Conservation (phyloP, 1,284 basidiomycete genomes). For the Ustilago crameri region DNA sequence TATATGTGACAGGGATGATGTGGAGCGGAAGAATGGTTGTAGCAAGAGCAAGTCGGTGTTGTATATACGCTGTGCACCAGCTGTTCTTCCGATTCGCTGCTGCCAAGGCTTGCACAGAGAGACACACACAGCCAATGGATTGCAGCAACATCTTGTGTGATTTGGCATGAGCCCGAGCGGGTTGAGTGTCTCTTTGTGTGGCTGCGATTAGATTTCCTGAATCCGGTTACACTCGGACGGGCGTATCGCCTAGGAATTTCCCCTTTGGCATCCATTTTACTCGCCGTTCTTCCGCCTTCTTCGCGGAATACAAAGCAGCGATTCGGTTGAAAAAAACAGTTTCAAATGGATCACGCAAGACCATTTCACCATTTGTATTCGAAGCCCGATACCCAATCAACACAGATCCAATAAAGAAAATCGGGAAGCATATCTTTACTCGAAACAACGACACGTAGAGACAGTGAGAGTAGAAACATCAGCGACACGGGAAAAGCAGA, state of each 20-base stretch:
- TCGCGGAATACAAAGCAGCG: no score
- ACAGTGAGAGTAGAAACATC: not conserved
- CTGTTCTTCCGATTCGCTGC: not conserved
- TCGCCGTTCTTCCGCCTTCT: constrained; percentile 8
- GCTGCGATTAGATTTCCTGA: no score
- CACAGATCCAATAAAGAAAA: no score
- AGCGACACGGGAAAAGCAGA: not conserved
- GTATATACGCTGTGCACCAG: not conserved
- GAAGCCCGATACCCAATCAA: not conserved
- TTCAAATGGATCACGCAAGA: not conserved
- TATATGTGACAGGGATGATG: constrained; percentile 6
- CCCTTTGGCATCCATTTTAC: not conserved
- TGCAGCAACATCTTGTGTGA: no score
- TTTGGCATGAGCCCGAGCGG: no score
- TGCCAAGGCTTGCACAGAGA: not conserved
- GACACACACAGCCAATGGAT: no score
- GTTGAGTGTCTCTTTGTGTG: no score
- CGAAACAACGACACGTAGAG: not conserved
- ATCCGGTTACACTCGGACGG: no score
- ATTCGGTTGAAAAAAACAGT: not conserved
- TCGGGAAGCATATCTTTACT: not conserved
- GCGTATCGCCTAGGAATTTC: not conserved
- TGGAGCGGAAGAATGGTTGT: not conserved
- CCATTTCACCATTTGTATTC: no score
- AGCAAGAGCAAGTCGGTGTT: not conserved